phyloP scores from a whole-genome alignment of 495 filamentous ascomycete genomes.

The Terfezia claveryi region DNA sequence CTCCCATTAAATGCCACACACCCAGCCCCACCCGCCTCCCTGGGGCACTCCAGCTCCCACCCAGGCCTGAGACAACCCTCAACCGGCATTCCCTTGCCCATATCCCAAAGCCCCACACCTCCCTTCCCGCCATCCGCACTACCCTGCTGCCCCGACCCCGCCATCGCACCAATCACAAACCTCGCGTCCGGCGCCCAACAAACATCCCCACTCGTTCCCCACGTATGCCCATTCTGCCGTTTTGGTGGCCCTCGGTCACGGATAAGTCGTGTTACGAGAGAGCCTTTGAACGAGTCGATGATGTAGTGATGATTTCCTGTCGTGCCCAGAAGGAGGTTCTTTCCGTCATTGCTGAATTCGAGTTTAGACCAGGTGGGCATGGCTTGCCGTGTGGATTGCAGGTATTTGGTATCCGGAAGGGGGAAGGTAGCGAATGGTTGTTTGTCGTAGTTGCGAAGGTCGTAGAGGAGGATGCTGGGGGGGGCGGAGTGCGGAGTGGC shows the following conservation, averaged over 20 bases:
- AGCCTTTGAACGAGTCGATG: slow-evolving; percentile 71
- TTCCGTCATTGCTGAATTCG: slow-evolving; percentile 89
- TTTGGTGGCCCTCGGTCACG: slow-evolving; percentile 20
- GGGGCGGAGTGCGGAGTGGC: slow-evolving; percentile 57
- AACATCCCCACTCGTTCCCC: slow-evolving; percentile 43
- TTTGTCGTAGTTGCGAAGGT: slow-evolving; percentile 80
- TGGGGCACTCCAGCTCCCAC: slow-evolving; percentile 31
- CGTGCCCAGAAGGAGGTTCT: slow-evolving; percentile 60
- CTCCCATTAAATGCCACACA: slow-evolving; percentile 65
- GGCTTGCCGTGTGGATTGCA: slow-evolving; percentile 15
- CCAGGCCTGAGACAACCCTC: slow-evolving; percentile 42
- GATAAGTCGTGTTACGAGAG: slow-evolving; percentile 40
- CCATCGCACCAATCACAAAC: slow-evolving; percentile 51
- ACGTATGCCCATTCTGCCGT: slow-evolving; percentile 9
- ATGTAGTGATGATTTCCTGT: slow-evolving; percentile 63
- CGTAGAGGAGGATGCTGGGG: slow-evolving; percentile 65
- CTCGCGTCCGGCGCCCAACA: slow-evolving; percentile 76
- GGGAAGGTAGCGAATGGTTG: slow-evolving; percentile 69
- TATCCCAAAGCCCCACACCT: slow-evolving; percentile 69
- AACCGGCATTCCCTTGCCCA: slow-evolving; percentile 27
- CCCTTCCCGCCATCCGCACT: slow-evolving; percentile 29
- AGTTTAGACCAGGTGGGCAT: slow-evolving; percentile 53
- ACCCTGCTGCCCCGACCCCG: too few relatives aligned
- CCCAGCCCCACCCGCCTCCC: slow-evolving; percentile 38
- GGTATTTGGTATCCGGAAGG: slow-evolving; percentile 27